These are phyloP conservation scores for Candida pseudoviswanathii DNA, from an alignment of 1,139 yeast genomes.

Conservation along the genomic window DNA sequence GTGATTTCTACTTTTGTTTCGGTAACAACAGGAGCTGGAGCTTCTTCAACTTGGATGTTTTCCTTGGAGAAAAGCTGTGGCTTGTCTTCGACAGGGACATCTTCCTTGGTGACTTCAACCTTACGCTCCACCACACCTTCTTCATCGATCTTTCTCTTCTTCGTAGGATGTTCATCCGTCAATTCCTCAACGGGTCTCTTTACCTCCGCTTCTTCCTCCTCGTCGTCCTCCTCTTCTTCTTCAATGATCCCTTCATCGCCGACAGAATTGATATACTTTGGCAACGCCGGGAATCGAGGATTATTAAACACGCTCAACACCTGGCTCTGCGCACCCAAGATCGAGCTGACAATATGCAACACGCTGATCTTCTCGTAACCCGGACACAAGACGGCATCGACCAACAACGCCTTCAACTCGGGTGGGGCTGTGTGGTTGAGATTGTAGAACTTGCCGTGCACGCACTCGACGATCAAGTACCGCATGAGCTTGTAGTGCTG, in stretches of 20 bases:
- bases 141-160: constrained; percentile 9
- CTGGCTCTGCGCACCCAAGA: constrained; percentile 45
- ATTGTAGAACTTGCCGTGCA: constrained; percentile 30
- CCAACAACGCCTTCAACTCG: constrained; percentile 43
- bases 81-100: background rate
- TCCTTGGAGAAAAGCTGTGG: background rate
- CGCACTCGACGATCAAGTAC: constrained; percentile 53
- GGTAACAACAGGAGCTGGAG: background rate
- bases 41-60: background rate
- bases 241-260: constrained; percentile 22
- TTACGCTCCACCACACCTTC: background rate
- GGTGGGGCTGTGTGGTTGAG: constrained; percentile 28
- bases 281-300: constrained; percentile 76
- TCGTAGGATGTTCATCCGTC: constrained; percentile 21
- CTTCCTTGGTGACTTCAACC: background rate
- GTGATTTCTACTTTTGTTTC: background rate
- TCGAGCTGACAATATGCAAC: constrained; percentile 67
- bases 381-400: constrained; percentile 63
- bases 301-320: constrained; percentile 60
- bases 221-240: constrained; percentile 22
- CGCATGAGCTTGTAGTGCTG: constrained; percentile 64
- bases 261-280: constrained; percentile 31
- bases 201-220: constrained; percentile 11
- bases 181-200: constrained; percentile 14
- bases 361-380: constrained; percentile 63